Evolutionary conservation across 1,284 basidiomycete genomes (phyloP), one percentile per base, ranked within the genome.

Genomic region (Cutaneotrichosporon dermatis): DNA sequence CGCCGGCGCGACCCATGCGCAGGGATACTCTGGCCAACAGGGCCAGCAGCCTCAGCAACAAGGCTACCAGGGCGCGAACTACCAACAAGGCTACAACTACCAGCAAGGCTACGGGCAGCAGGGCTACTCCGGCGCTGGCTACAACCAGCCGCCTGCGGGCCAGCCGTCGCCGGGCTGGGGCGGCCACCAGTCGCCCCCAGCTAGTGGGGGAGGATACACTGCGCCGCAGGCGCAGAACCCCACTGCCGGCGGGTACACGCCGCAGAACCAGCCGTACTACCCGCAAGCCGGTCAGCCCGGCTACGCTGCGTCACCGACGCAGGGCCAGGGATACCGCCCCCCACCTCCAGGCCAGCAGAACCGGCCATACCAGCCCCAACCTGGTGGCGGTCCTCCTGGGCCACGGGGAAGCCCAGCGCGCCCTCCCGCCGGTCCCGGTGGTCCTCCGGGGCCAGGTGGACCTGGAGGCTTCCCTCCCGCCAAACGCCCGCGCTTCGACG

Each of bases 401-500:
- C 49, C 49, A 12, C 33, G 12, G 5, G 35, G 35, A 6, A 34
- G 34, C 33, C 7, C 11, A 34, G 43, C 12, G 9, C n/a, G 43
- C 5, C 51, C 51, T 40, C 52, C 57, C 10, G 51, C 43, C n/a
- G 51, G 51, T 3, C 50, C 57, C 15, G 56, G 56, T 34, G 55
- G 53, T 41, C 43, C 25, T 7, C 45, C 55, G 15, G 58, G 62
- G 7, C 54, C 54, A 10, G 55, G 57, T 33, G 57, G 57, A 37
- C 57, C 57, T 13, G 63, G 64, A 16, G 45, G 64, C 7, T 74
- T 76, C 61, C 79, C 79, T 1, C 79, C 79, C 0, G 77, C 79
- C 3, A 93, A 94, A 76, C 82, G 90, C 54, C 90, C 86, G 63
- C 83, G 90, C 15, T 91, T 91, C 69, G 90, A 92, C 71, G 86